Percentiles rank a stretch among this genome's conserved stretches.
Conservation (phyloP, 2,329 filamentous ascomycete genomes). For the Ascochyta viciae-villosae region DNA sequence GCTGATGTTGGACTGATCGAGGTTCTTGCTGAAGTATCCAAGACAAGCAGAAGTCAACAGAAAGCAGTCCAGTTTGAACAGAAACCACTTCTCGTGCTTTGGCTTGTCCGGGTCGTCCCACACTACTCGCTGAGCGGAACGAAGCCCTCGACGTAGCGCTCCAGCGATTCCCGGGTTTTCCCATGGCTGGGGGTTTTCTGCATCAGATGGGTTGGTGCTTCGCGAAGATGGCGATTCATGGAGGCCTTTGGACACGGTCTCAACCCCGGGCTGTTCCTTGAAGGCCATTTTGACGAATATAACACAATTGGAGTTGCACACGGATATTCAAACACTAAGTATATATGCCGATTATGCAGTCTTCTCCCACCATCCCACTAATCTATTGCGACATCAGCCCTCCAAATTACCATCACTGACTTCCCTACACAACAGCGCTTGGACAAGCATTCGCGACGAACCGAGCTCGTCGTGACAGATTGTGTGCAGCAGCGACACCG, state of each 20-base stretch:
- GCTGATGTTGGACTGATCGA: slow-evolving; percentile 36
- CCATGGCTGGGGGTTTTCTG: slow-evolving; percentile 7
- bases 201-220: slow-evolving; percentile 4
- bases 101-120: slow-evolving; percentile 31
- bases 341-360: not conserved
- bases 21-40: slow-evolving; percentile 38
- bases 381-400: slow-evolving; percentile 10
- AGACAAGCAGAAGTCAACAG: slow-evolving; percentile 34
- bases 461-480: not conserved
- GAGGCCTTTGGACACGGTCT: slow-evolving; percentile 1
- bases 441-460: not conserved
- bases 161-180: slow-evolving; percentile 25
- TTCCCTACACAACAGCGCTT: not conserved
- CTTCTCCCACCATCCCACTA: not conserved
- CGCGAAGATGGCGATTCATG: slow-evolving; percentile 14
- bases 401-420: not conserved
- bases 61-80: slow-evolving; percentile 41
- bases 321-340: not conserved
- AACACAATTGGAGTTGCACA: not conserved
- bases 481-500: not conserved
- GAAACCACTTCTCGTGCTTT: slow-evolving; percentile 32
- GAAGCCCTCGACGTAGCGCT: slow-evolving; percentile 20
- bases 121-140: slow-evolving; percentile 26
- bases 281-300: slow-evolving; percentile 9
- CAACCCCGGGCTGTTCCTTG: slow-evolving; percentile 8